A percentile compares a stretch with the other conserved stretches of the same genome.
Conservation (phyloP, 2,329 filamentous ascomycete genomes). For the Ophiocordyceps camponoti-floridani region DNA sequence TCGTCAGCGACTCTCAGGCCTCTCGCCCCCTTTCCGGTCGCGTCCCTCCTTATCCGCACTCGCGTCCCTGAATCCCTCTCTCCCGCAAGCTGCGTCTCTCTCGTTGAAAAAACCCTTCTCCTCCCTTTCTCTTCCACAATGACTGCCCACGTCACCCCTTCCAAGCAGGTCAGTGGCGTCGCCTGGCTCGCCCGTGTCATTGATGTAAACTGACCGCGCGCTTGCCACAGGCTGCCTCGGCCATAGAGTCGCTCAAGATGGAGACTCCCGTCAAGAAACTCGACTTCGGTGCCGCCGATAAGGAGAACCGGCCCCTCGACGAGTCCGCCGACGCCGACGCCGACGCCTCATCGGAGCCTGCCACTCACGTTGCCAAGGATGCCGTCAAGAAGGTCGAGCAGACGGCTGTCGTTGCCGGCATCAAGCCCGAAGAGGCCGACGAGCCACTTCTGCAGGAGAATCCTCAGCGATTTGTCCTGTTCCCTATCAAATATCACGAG, state of each 20-base stretch:
- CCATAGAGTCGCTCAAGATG: constrained; percentile 80
- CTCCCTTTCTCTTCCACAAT: constrained; percentile 30
- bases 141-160: constrained; percentile 52
- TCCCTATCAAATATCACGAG: constrained; percentile 99
- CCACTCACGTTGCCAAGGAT: constrained; percentile 30
- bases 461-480: constrained; percentile 87
- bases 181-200: not conserved
- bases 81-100: not conserved
- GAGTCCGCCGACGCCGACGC: constrained; percentile 30
- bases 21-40: not conserved
- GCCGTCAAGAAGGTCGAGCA: constrained; percentile 15
- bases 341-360: constrained; percentile 36
- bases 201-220: constrained; percentile 12
- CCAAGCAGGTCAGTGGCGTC: constrained; percentile 32
- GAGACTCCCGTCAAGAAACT: constrained; percentile 86
- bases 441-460: constrained; percentile 95
- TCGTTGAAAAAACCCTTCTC: not conserved
- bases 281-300: constrained; percentile 54
- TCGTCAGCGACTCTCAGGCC: constrained; percentile 4
- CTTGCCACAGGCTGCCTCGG: constrained; percentile 55
- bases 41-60: constrained; percentile 5
- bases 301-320: constrained; percentile 57
- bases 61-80: constrained; percentile 7
- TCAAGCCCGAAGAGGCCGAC: constrained; percentile 54
- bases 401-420: constrained; percentile 24